A percentile compares a stretch with the other conserved stretches of the same genome.
Conservation (phyloP, 192 early-diverging fungal species). For the Gamsiella multidivaricata region DNA sequence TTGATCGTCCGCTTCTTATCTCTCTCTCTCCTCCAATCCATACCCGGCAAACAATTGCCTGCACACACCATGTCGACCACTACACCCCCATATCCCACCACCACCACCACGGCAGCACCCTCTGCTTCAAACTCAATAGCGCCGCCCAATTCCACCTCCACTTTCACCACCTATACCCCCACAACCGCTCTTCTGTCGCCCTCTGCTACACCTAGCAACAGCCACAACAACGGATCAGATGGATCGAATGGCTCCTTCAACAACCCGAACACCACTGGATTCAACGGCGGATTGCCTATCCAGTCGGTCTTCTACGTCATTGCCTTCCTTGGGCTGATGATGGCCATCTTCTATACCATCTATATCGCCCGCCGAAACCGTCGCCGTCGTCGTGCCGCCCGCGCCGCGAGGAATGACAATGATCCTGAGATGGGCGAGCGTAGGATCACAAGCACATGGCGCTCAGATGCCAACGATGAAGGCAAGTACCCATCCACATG, state of each 20-base stretch:
- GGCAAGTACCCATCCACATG: slow-evolving; percentile 6
- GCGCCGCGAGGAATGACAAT: background rate
- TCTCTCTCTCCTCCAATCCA: background rate
- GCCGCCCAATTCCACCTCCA: no score
- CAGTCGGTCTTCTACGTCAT: slow-evolving; percentile 27
- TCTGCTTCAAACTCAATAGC: no score
- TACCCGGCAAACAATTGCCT: no score
- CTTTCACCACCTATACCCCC: no score
- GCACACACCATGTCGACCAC: no score
- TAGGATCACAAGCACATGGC: slow-evolving; percentile 3
- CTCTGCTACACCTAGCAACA: no score
- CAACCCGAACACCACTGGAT: background rate
- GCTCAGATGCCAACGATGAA: slow-evolving; percentile 29
- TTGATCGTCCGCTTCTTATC: background rate
- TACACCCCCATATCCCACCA: no score
- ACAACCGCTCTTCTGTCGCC: no score
- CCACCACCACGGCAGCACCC: no score
- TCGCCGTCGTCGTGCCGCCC: slow-evolving; percentile 13
- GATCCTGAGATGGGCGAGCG: slow-evolving; percentile 35
- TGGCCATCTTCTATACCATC: slow-evolving; percentile 36
- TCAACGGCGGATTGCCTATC: no score
- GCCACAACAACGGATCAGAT: no score
- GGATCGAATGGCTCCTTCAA: no score
- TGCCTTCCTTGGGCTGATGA: slow-evolving; percentile 18
- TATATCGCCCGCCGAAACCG: slow-evolving; percentile 27